Evolutionary conservation across 2,329 filamentous ascomycete genomes (phyloP).

Genomic region (Cladosporium sp.): DNA sequence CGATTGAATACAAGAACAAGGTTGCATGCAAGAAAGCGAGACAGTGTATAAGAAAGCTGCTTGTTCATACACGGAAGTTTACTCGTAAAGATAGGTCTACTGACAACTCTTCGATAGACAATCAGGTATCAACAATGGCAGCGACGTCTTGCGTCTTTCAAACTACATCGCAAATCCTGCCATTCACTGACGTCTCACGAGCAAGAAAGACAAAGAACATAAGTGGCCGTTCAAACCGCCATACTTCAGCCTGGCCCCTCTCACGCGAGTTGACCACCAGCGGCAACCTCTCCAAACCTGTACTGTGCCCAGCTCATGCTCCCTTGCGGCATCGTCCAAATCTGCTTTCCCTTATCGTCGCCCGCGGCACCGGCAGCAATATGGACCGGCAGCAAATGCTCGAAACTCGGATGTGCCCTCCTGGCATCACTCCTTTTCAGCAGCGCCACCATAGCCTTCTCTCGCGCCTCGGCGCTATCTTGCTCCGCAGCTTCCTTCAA

Average conservation of each 20-base stretch:
- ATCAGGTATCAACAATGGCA: no score
- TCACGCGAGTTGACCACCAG: not conserved
- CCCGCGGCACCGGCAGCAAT: conserved; percentile 39
- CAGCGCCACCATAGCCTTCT: conserved; percentile 33
- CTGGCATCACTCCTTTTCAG: conserved; percentile 48
- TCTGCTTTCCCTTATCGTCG: conserved; percentile 26
- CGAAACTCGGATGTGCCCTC: conserved; percentile 60
- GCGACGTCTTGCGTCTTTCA: not conserved
- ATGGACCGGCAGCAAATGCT: conserved; percentile 59
- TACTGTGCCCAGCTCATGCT: conserved; percentile 35
- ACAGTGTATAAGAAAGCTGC: not conserved
- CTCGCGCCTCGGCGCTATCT: conserved; percentile 24
- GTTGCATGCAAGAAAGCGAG: not conserved
- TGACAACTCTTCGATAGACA: not conserved
- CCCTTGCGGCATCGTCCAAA: conserved; percentile 34
- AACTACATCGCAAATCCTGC: no score
- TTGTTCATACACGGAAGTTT: no score
- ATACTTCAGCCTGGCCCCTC: not conserved
- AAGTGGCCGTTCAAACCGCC: no score
- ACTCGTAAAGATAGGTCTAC: not conserved
- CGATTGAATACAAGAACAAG: conserved; percentile 6
- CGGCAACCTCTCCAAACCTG: conserved; percentile 25
- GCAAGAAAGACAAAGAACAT: no score
- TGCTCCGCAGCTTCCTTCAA: conserved; percentile 32
- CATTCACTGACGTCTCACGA: no score